phyloP scores from a whole-genome alignment of 176 grass and related monocot genomes.

The Urochloa ruziziensis region DNA sequence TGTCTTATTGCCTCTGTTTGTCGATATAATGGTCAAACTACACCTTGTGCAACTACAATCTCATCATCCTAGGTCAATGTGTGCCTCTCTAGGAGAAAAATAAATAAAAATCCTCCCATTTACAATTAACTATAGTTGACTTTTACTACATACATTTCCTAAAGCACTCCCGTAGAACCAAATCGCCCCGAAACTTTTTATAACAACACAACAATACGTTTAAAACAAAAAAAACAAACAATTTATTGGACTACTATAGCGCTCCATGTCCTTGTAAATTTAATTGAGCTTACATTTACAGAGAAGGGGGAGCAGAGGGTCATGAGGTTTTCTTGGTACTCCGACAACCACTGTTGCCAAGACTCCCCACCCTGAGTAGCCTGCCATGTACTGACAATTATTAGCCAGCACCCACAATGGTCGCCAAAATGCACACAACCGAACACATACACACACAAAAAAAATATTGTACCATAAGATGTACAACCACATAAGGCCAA shows the following conservation, averaged over 20 bases:
- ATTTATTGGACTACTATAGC: neutral
- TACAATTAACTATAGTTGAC: neutral
- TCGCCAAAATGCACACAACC: neutral
- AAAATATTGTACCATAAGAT: no score
- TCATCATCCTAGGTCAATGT: slow-evolving; percentile 28
- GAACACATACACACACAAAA: neutral
- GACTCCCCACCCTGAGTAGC: neutral
- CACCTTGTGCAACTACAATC: slow-evolving; percentile 9
- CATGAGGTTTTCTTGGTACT: neutral
- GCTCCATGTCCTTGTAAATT: neutral
- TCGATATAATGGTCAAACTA: slow-evolving; percentile 11
- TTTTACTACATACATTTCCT: neutral
- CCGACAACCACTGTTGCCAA: slow-evolving; percentile 9
- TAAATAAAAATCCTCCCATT: neutral
- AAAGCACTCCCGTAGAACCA: neutral
- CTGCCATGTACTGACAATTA: slow-evolving; percentile 5
- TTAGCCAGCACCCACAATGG: neutral
- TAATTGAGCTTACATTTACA: neutral
- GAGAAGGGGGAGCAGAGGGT: neutral
- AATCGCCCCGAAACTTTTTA: neutral
- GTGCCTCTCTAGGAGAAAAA: neutral
- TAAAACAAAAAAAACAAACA: neutral
- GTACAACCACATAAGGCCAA: no score
- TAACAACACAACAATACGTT: neutral
- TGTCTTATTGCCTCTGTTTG: neutral